Evolutionary conservation across 805 yeast species (phyloP).

Genomic region (Ogataea ramenticola): DNA sequence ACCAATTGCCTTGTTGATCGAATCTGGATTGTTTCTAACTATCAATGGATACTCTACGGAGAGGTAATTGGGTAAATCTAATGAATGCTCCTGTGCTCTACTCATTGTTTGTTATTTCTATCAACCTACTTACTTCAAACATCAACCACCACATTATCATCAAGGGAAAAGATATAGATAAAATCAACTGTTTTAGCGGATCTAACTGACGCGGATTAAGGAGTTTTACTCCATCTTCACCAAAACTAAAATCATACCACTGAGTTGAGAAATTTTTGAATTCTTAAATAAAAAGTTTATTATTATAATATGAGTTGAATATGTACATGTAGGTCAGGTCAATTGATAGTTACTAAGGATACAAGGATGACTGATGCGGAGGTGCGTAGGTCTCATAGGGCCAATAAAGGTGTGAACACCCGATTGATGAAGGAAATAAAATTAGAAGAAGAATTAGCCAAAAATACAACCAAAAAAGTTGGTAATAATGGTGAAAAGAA

Average conservation of each 20-base stretch:
- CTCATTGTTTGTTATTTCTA: background rate
- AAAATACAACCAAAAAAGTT: background rate
- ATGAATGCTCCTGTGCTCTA: conserved; percentile 33
- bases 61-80: conserved; percentile 69
- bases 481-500: conserved; percentile 1
- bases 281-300: no score
- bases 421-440: conserved; percentile 9
- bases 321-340: no score
- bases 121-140: background rate
- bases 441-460: conserved; percentile 12
- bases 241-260: no score
- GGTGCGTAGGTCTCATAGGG: conserved; percentile 1
- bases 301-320: no score
- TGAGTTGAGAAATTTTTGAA: no score
- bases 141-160: no score
- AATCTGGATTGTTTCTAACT: conserved; percentile 38
- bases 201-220: no score
- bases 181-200: no score
- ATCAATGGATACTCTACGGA: conserved; percentile 75
- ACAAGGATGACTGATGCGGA: no score
- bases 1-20: conserved; percentile 47
- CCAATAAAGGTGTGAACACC: conserved; percentile 6
- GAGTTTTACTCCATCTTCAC: no score
- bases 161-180: no score
- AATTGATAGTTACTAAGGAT: no score